These are phyloP conservation scores for Pseudogymnoascus sp. DNA, from an alignment of 2,329 filamentous ascomycete genomes.

Conservation along the genomic window DNA sequence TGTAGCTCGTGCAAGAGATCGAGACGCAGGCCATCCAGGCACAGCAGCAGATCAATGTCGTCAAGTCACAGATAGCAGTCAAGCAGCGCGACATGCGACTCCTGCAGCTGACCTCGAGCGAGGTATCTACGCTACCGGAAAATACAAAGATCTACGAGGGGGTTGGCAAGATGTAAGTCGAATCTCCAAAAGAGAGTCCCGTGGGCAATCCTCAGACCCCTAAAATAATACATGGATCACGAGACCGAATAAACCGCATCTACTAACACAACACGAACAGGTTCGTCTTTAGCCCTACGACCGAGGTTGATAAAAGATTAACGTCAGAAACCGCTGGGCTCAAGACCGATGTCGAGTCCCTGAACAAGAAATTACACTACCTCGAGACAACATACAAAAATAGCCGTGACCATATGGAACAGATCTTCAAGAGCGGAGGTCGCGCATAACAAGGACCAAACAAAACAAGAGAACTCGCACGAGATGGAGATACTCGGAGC, in stretches of 20 bases:
- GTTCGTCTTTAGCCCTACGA: constrained; percentile 75
- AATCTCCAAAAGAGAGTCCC: not conserved
- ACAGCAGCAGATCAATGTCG: constrained; percentile 84
- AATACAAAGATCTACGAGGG: constrained; percentile 85
- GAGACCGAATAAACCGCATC: not conserved
- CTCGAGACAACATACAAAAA: constrained; percentile 94
- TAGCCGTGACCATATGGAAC: constrained; percentile 81
- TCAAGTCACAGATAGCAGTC: constrained; percentile 71
- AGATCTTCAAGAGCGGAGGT: constrained; percentile 59
- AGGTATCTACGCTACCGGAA: constrained; percentile 67
- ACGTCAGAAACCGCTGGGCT: constrained; percentile 65
- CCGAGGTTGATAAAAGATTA: constrained; percentile 67
- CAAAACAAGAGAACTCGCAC: not conserved
- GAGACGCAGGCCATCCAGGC: constrained; percentile 80
- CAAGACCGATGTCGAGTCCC: constrained; percentile 67
- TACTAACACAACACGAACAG: constrained; percentile 37
- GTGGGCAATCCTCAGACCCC: not conserved
- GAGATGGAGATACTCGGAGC: not conserved
- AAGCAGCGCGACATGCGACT: constrained; percentile 87
- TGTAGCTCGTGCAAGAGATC: constrained; percentile 83
- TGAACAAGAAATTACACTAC: constrained; percentile 86
- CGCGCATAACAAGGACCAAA: constrained; percentile 19
- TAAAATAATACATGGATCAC: not conserved
- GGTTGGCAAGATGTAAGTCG: constrained; percentile 85
- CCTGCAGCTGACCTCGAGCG: constrained; percentile 75